Evolutionary conservation across 2,329 filamentous ascomycete species (phyloP), one percentile per base, ranked within the genome.

Genomic region (Paraphaeosphaeria sporulosa): DNA sequence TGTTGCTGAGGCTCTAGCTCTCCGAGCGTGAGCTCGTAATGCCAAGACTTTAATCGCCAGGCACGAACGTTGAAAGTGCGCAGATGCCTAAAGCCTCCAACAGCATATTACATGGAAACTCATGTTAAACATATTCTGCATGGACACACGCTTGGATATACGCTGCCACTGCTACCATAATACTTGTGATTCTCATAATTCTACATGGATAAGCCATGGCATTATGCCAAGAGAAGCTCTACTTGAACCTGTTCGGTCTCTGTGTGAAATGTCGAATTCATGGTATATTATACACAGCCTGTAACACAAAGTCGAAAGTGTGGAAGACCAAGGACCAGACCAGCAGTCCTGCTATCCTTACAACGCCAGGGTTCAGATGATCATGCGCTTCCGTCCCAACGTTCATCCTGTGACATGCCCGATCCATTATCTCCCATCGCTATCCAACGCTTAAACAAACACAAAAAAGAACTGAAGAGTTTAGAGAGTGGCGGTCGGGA

Each of bases 401-500:
- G 34, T 40, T 36, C 61, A 65, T 57, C 65, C 52, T 61, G 64
- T 58, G 60, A 9, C 40, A 53, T 32, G 42, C 43, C 47, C 23
- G 3, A 47, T 32, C 27, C 44, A 42, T 21, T 30, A 15, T 32
- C 8, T 17, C 36, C 25, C 27, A 21, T 46, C 47, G 49, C 23
- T 36, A 44, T 44, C 44, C 42, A 44, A 44, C 10, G 15, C 23
- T 30, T 25, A 5, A n/a, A 55, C 36, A 19, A 52, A 51, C 46
- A 53, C 36, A 50, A 60, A 40, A 66, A 47, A 63, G 58, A 58
- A 60, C 53, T 59, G 55, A 64, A 19, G 48, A n/a, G 17, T 23
- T 67, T 72, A 86, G 63, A 86, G 67, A 5, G 86, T 89, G 27
- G 86, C 84, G 1, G 87, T 90, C 19, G 87, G 84, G 78, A 98